Evolutionary conservation across 345 rosid species (phyloP), one percentile per base, ranked within the genome.

Genomic region (Acer yangbiense): DNA sequence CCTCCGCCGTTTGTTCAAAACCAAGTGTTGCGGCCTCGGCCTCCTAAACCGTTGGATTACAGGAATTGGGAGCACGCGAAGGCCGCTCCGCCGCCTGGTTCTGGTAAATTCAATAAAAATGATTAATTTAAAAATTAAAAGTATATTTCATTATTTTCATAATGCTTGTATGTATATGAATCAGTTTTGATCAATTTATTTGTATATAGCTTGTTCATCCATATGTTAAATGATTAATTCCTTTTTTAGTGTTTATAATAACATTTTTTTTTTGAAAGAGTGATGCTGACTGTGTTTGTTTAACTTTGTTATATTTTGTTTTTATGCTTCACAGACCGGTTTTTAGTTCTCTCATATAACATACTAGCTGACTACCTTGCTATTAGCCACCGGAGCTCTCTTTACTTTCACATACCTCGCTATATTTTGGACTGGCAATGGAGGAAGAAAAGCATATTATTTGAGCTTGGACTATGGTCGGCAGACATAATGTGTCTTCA

Each of bases 401-500:
- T 96, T 60, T 96, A 96, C 86, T 86, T 73, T 79, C 99, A 94
- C 79, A 90, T 96, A 75, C 99, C 97, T 41, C 84, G 79, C 69
- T 73, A 90, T 74, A 82, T 96, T 85, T 58, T 96, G 84, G 89
- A 88, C 29, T 96, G 99, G 97, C 86, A 88, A 74, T 88, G 94
- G 90, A 91, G 98, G 75, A 94, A 88, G 86, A 90, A 82, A 65
- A 89, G 76, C 73, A 73, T 96, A 68, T 81, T 92, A 60, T 91
- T 92, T 75, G 98, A 96, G 91, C 94, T 95, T 75, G 89, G 92
- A 60, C 78, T 93, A 12, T 93, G 99, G 99, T 90, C 94, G 29
- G 90, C 99, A 16, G 99, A 95, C 83, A 91, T 95, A 77, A 84
- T 95, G 96, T 95, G 99, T 87, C 87, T 95, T 70, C 99, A 95